Evolutionary conservation across 805 yeast species (phyloP), one percentile per base, ranked within the genome.

Genomic region (Candida glaebosa): DNA sequence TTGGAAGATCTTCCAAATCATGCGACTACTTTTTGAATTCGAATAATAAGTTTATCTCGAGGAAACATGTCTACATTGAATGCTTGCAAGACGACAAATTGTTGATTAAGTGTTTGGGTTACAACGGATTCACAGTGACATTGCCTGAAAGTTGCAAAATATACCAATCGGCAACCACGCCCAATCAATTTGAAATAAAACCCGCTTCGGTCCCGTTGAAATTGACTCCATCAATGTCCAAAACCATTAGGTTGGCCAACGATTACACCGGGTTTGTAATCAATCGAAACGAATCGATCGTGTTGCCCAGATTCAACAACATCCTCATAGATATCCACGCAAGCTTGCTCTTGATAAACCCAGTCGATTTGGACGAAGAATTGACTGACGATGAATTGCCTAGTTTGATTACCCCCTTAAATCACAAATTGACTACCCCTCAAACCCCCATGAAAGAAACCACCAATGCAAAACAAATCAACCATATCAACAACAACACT

Each of bases 81-180:
- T 64, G 72, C 18, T 81, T 75, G 55, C 51, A 66, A 1, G 55
- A 53, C 3, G 57, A 58, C 8, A 65, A 75, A 25, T 58, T 87
- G 34, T 67, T 63, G 12, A 58, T 91, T 38, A 75, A 75, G 34
- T 91, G 97, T 60, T 60, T 79, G 41, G 97, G 98, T 3, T 76
- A 81, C 63, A 91, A 91, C 59, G 96, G 97, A 8, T 65, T 86
- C 38, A 73, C 76, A 7, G 75, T 89, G 15, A 69, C 76, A 3
- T 75, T 87, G 31, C 93, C 96, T 0, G 62, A 58, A 40, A 52
- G 63, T 14, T 69, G 73, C 40, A 51, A 53, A 12, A 68, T 69
- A 14, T 52, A 46, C 39, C 53, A 56, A 4, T 51, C 59, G 12
- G 52, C 51, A 31, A 6, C 5, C 5, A 40, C 50, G 7, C 42